Base-by-base conservation (phyloP, 2,329 filamentous ascomycete species). In the Fusarium praegraminearum region DNA sequence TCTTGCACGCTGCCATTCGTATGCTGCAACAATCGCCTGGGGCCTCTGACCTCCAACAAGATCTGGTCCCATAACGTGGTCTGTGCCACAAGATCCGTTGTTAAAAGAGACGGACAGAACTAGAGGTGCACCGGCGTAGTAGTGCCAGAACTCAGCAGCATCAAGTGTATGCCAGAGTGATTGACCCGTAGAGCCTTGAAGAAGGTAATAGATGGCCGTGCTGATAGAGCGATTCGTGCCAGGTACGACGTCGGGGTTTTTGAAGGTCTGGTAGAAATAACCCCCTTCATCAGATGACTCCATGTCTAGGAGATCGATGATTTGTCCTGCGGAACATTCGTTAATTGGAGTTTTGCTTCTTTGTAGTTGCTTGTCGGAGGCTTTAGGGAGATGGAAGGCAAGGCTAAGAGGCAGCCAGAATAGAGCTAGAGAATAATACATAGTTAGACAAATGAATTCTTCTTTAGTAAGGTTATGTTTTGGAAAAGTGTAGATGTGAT, bases 191-290 rank as follows among this genome's bases (percentile, higher is more conserved):
- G 75, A 65, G 35, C 82, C 81, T 56, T 86, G 81, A 7, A 87
- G 81, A 0, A 86, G 79, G 69, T 86, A 86, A 77, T 86, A 87
- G 70, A 86, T 87, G 50, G 79, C 80, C 1, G 84, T 86, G 76
- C 82, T 84, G 57, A 77, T 61, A 3, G 83, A 82, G 57, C 84
- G 83, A 10, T 72, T 70, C 15, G 36, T 56, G 41, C 71, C 76
- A 13, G 74, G 49, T 16, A 66, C 26, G 1, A 67, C 72, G 5
- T 71, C 66, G 2, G 63, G 50, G 73, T 86, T 84, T 43, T 79
- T 78, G 66, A 84, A 86, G 0, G 81, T 85, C 67, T 86, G 78
- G 53, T 80, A 53, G 68, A 78, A 86, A 71, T 80, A 85, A 20
- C 85, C 85, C 46, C 85, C 85, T 59, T 87, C 84, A 1, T 78